Evolutionary conservation across 1,284 basidiomycete genomes (phyloP).

Genomic region (Ceratobasidium sp.): DNA sequence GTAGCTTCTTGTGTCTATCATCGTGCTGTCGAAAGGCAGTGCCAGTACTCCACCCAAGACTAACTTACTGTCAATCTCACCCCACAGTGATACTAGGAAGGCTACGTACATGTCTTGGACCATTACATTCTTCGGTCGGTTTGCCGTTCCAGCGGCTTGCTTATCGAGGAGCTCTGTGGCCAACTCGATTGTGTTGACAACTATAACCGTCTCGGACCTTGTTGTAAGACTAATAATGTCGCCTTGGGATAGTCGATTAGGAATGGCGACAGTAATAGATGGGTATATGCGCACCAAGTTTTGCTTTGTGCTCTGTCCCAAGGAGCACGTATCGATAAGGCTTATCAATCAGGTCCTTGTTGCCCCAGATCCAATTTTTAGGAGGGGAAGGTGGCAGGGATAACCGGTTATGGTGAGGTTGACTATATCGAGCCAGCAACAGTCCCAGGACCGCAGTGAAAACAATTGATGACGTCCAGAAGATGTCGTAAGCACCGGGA

Average conservation of each 20-base stretch:
- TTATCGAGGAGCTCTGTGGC: slow-evolving; percentile 22
- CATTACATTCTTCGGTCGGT: not conserved
- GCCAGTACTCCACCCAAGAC: not conserved
- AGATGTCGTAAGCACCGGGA: too few relatives aligned
- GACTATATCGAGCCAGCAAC: not conserved
- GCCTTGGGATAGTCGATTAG: not conserved
- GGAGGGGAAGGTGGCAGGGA: slow-evolving; percentile 1
- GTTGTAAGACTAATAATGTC: slow-evolving; percentile 14
- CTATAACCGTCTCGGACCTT: not conserved
- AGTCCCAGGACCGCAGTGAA: too few relatives aligned
- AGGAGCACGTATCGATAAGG: not conserved
- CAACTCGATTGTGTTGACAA: slow-evolving; percentile 15
- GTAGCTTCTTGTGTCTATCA: slow-evolving; percentile 4
- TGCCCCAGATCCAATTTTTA: slow-evolving; percentile 1
- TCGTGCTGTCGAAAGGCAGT: slow-evolving; percentile 15
- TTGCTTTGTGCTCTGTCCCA: not conserved
- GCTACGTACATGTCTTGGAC: not conserved
- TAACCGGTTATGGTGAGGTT: not conserved
- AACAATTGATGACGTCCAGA: too few relatives aligned
- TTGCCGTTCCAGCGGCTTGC: not conserved
- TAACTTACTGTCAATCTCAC: not conserved
- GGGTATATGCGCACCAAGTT: not conserved
- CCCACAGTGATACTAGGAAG: not conserved
- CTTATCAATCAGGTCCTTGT: not conserved
- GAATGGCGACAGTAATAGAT: not conserved